Conservation (phyloP, 805 yeast species). For the Ogataea trehalophila region DNA sequence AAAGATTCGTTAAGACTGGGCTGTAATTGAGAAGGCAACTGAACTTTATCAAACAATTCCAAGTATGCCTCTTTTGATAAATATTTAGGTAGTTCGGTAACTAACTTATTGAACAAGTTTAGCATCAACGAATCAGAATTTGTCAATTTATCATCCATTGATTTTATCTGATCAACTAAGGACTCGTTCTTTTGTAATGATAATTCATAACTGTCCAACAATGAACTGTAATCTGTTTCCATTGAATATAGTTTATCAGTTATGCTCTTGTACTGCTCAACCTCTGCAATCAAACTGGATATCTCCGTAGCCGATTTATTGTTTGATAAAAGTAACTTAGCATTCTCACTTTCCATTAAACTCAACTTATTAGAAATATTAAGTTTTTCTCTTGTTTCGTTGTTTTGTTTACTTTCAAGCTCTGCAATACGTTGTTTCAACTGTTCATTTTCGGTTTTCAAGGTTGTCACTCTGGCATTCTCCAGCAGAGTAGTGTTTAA, state of each 20-base stretch:
- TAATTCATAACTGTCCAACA: slow-evolving; percentile 4
- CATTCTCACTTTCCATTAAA: background rate
- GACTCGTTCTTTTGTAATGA: slow-evolving; percentile 5
- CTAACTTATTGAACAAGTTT: too few relatives aligned
- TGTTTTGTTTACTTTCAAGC: background rate
- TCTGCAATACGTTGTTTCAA: slow-evolving; percentile 1
- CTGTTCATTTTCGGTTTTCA: slow-evolving; percentile 11
- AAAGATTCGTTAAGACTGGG: too few relatives aligned
- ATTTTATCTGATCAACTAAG: background rate
- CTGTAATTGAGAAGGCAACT: too few relatives aligned
- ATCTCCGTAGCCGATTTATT: background rate
- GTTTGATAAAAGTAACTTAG: background rate
- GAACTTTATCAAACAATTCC: too few relatives aligned
- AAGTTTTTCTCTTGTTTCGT: background rate
- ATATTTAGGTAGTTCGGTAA: too few relatives aligned
- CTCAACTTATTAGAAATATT: background rate
- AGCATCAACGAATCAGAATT: background rate
- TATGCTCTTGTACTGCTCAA: slow-evolving; percentile 6
- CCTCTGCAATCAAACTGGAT: background rate
- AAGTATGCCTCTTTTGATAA: too few relatives aligned
- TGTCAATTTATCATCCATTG: background rate
- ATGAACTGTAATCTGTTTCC: slow-evolving; percentile 9
- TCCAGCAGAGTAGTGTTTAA: too few relatives aligned
- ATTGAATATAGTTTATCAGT: slow-evolving; percentile 2
- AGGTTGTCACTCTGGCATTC: slow-evolving; percentile 1